Base-by-base conservation (phyloP, 495 filamentous ascomycete species). In the Jackrogersella multiformis region DNA sequence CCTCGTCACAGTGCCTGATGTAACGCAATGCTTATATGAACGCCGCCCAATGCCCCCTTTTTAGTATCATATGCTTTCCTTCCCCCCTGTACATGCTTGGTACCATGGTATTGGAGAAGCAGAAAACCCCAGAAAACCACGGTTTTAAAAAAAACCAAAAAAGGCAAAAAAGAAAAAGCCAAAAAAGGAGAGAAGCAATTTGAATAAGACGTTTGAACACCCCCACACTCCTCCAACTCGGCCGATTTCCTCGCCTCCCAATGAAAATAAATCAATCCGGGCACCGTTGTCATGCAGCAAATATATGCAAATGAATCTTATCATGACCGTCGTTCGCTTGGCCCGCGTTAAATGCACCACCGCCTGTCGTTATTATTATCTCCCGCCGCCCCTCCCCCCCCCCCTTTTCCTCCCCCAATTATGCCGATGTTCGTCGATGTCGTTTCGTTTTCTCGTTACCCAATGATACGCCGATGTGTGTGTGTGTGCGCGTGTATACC, bases 11-110 rank as follows among this genome's bases (percentile, higher is more conserved):
- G 23, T 48, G 66, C 44, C 56, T 58, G 34, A 70, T 70, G 67
- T 66, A 70, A 65, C 61, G 53, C 52, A 54, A 62, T 58, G 67
- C 67, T 70, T 68, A 68, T 57, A 55, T 53, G 21, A 70, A 70
- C 61, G 67, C 67, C 67, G 56, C 56, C 61, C 67, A 55, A 70
- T 64, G 57, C 61, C 24, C 51, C 49, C 24, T 51, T 59, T 69
- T 69, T 61, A 12, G 18, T n/a, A n/a, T n/a, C n/a, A 2, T 56
- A 61, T 64, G 60, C 56, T 44, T 16, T 52, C 42, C 32, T 28
- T 35, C 23, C 45, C 34, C 36, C 54, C 53, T 32, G 32, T 24
- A 41, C n/a, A n/a, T n/a, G 6, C 23, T 41, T 36, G 30, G 49
- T 38, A 36, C 36, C 2, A n/a, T 32, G 28, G 15, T 30, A 49